Evolutionary conservation across 1,284 basidiomycete genomes (phyloP).

Genomic region (Irpex sp.): DNA sequence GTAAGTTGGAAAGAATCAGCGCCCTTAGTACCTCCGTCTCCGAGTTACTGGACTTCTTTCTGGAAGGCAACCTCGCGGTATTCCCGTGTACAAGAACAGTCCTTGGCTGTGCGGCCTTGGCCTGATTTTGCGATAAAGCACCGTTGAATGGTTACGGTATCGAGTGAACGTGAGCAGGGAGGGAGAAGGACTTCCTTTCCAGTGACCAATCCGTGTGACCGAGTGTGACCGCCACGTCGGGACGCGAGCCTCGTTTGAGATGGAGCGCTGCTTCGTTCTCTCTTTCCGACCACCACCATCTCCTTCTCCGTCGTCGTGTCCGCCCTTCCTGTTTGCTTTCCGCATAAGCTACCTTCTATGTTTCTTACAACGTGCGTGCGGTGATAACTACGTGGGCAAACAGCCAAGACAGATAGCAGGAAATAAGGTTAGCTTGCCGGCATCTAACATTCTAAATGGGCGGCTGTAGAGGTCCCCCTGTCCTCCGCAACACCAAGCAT

Average conservation of each 20-base stretch:
- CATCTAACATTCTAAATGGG: not conserved
- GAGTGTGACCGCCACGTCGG: not conserved
- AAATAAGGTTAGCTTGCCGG: not conserved
- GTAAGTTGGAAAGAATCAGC: not conserved
- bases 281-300: not conserved
- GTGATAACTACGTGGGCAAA: not conserved
- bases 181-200: no score
- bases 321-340: not conserved
- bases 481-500: not conserved
- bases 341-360: not conserved
- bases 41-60: not conserved
- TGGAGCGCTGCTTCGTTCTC: not conserved
- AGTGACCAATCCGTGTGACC: not conserved
- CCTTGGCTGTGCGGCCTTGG: no score
- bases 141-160: no score
- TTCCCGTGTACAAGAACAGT: not conserved
- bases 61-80: not conserved
- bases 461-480: not conserved
- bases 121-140: no score
- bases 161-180: not conserved
- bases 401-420: not conserved
- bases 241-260: not conserved
- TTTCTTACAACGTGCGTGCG: not conserved
- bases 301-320: not conserved
- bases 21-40: not conserved